phyloP scores from a whole-genome alignment of 164 flowering plant species.

The Macadamia tetraphylla region DNA sequence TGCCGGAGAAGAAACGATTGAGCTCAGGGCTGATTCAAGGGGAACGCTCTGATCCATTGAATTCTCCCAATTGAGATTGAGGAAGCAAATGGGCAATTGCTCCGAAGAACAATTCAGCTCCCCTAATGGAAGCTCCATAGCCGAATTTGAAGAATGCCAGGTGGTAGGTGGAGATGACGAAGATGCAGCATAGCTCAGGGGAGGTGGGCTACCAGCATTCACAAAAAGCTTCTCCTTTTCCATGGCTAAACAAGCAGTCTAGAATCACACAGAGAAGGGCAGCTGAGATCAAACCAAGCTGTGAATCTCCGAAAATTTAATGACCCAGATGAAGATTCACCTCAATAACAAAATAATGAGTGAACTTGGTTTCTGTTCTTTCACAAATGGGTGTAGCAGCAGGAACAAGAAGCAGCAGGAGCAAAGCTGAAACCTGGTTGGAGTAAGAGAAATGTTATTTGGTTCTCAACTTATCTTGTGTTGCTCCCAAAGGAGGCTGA shows the following conservation, averaged over 20 bases:
- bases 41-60: constrained; percentile 37
- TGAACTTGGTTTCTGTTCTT: not conserved
- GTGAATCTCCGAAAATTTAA: not conserved
- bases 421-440: not conserved
- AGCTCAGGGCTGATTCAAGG: constrained; percentile 41
- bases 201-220: not conserved
- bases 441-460: not conserved
- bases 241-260: constrained; percentile 4
- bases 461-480: not conserved
- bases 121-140: constrained; percentile 17
- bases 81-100: constrained; percentile 17
- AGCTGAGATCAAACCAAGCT: not conserved
- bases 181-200: not conserved
- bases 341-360: not conserved
- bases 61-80: constrained; percentile 33
- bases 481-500: constrained; percentile 5
- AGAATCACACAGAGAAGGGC: not conserved
- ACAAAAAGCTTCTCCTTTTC: constrained; percentile 17
- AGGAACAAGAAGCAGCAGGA: not conserved
- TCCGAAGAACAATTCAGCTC: constrained; percentile 20
- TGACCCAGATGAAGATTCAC: constrained; percentile 3
- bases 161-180: not conserved
- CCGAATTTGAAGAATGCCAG: constrained; percentile 17
- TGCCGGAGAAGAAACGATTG: constrained; percentile 45
- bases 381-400: not conserved